phyloP scores from a whole-genome alignment of 2,329 filamentous ascomycete genomes.

The Acrodontium crateriforme region DNA sequence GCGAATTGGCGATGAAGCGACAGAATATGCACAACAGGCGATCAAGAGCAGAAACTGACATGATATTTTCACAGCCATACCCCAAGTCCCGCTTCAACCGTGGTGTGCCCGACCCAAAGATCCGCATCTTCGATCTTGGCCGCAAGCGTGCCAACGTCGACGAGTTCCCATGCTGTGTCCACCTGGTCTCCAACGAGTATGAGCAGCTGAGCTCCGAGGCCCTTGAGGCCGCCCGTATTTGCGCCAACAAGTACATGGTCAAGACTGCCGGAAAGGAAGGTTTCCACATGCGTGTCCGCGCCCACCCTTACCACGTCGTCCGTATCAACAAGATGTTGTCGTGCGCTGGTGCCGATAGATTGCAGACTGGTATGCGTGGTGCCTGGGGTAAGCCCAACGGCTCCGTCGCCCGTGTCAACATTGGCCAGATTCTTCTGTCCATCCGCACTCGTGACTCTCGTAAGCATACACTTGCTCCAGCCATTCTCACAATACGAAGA shows the following conservation, averaged over 20 bases:
- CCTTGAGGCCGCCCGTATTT: constrained; percentile 98
- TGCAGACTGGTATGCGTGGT: constrained; percentile 99
- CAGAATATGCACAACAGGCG: neutral
- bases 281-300: constrained; percentile 61
- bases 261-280: constrained; percentile 57
- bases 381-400: constrained; percentile 99
- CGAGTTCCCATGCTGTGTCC: constrained; percentile 98
- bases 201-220: constrained; percentile 99
- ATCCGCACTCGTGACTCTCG: constrained; percentile 91
- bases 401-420: constrained; percentile 98
- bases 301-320: constrained; percentile 99
- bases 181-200: constrained; percentile 99
- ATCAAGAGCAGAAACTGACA: constrained; percentile 17
- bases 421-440: constrained; percentile 96
- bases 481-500: constrained; percentile 7
- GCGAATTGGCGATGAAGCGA: neutral
- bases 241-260: constrained; percentile 93
- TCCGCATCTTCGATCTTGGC: constrained; percentile 61
- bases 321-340: constrained; percentile 99
- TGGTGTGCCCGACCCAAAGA: constrained; percentile 60
- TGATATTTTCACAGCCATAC: constrained; percentile 54
- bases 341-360: constrained; percentile 99
- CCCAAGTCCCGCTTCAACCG: constrained; percentile 99
- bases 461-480: constrained; percentile 35
- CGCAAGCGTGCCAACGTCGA: constrained; percentile 93